Conservation (phyloP, 495 filamentous ascomycete genomes). For the Trichoderma reesei region DNA sequence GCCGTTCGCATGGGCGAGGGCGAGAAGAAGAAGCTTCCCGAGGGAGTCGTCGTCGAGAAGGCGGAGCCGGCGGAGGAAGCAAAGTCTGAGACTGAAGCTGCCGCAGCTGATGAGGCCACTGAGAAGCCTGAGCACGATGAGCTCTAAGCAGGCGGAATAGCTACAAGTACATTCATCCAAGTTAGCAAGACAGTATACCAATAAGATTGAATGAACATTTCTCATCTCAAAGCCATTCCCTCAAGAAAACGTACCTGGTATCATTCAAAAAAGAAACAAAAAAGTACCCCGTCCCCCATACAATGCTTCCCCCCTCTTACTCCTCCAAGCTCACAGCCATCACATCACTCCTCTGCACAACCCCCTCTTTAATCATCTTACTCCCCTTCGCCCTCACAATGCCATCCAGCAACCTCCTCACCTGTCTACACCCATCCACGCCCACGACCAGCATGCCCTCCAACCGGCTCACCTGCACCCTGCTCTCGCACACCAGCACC, state of each 20-base stretch:
- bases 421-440: constrained; percentile 81
- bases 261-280: constrained; percentile 9
- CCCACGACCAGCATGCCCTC: constrained; percentile 90
- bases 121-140: constrained; percentile 32
- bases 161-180: not conserved
- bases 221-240: not conserved
- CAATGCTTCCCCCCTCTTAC: constrained; percentile 10
- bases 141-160: constrained; percentile 22
- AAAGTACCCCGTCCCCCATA: not conserved
- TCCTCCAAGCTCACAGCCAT: constrained; percentile 37
- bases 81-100: constrained; percentile 22
- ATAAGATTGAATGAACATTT: not conserved
- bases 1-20: constrained; percentile 78
- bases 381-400: constrained; percentile 58
- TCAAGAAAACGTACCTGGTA: not conserved
- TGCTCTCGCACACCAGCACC: constrained; percentile 75
- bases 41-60: constrained; percentile 52
- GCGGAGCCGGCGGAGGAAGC: constrained; percentile 27
- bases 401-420: constrained; percentile 65
- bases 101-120: constrained; percentile 20
- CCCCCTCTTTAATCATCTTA: constrained; percentile 52
- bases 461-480: constrained; percentile 61
- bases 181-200: not conserved
- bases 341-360: constrained; percentile 31
- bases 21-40: constrained; percentile 69